Base-by-base conservation (phyloP, 148 eudicot species). In the Polygonum aviculare region DNA sequence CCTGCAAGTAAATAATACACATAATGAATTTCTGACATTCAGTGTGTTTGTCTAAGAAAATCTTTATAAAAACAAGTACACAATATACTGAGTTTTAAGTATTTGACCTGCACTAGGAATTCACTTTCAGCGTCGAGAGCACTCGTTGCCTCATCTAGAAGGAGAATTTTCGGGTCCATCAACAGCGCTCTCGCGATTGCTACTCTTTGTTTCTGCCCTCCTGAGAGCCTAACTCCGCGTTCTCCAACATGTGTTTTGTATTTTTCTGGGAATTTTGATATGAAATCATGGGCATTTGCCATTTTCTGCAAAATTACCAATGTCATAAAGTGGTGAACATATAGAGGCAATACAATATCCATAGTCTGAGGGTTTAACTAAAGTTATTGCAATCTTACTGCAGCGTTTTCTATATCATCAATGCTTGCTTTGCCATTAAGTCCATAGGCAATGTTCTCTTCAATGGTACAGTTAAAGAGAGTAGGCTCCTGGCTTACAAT, bases 71-170 rank as follows among this genome's bases (percentile, higher is more conserved):
- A 44, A 44, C 47, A 44, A 7, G 47, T 44, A 44, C 9, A 44
- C 47, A 44, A 44, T 44, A 44, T 6, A 6, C 18, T 62, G 45
- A 10, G 8, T 31, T 35, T 18, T 39, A 15, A 59, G 7, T 19
- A 70, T 21, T 55, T 31, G 26, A 93, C 97, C 94, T 93, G 97
- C 48, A 94, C 98, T 15, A 94, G 85, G 83, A 85, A 94, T 83
- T 94, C 98, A 47, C 94, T 94, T 78, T 94, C 98, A 77, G 98
- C 98, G 80, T 94, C 98, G 36, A 91, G 83, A 74, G 94, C 98
- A 76, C 98, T 91, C 3, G 98, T 94, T 50, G 98, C 98, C 83
- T 94, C 98, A 74, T 93, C 97, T 74, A 93, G 80, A 36, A 93
- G 91, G 14, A 93, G 90, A 65, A 93, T 82, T 80, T 87, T 88